Evolutionary conservation across 2,329 filamentous ascomycete genomes (phyloP).

Genomic region (Fonsecaea nubica): DNA sequence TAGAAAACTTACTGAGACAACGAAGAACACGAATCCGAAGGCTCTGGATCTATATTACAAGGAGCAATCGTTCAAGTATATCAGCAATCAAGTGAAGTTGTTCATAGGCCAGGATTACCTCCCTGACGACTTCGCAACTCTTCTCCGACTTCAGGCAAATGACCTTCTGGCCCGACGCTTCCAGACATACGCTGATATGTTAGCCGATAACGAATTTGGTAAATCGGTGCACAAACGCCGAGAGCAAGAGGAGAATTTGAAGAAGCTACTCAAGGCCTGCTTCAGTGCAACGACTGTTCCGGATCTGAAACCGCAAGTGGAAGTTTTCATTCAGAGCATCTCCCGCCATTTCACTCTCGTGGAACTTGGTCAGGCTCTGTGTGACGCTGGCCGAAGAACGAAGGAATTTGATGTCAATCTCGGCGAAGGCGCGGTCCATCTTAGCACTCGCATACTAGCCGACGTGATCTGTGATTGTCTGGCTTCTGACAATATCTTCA

Average conservation of each 20-base stretch:
- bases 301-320: slow-evolving; percentile 78
- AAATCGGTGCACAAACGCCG: slow-evolving; percentile 87
- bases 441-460: slow-evolving; percentile 85
- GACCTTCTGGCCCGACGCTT: slow-evolving; percentile 77
- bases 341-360: slow-evolving; percentile 90
- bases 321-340: slow-evolving; percentile 76
- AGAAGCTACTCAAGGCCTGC: slow-evolving; percentile 85
- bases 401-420: slow-evolving; percentile 83
- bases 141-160: slow-evolving; percentile 86
- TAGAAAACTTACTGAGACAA: slow-evolving; percentile 80
- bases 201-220: slow-evolving; percentile 77
- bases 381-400: slow-evolving; percentile 75
- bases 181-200: slow-evolving; percentile 68
- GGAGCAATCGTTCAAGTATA: slow-evolving; percentile 84
- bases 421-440: slow-evolving; percentile 83
- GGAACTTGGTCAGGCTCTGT: slow-evolving; percentile 84
- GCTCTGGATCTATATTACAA: slow-evolving; percentile 86
- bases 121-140: slow-evolving; percentile 84
- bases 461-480: slow-evolving; percentile 90
- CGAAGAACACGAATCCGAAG: slow-evolving; percentile 67
- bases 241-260: slow-evolving; percentile 79
- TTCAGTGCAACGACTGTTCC: slow-evolving; percentile 84
- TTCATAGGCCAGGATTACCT: slow-evolving; percentile 85
- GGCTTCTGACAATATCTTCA: slow-evolving; percentile 78
- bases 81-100: slow-evolving; percentile 88